Evolutionary conservation across 768 basidiomycete genomes (phyloP), one percentile per base, ranked within the genome.

Genomic region (Xerocomellus dryophilus): DNA sequence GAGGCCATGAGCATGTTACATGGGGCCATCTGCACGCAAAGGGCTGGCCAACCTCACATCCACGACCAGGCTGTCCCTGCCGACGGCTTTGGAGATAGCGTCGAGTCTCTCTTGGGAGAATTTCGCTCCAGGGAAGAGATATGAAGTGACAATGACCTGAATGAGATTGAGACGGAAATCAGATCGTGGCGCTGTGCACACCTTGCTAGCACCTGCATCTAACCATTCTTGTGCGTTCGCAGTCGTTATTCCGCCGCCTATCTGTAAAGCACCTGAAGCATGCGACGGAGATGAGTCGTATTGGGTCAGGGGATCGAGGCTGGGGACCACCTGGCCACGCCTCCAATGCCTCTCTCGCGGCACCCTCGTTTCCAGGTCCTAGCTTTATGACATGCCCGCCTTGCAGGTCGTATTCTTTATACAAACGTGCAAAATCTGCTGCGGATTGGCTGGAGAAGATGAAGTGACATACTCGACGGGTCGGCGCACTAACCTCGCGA

Each of bases 341-440:
- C 21, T 67, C 68, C 29, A 98, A 74, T 2, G 95, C 94, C 51
- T 91, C 85, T 59, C 73, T 79, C 11, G 97, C 97, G n/a, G 95
- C 92, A 17, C 76, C 78, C 57, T 96, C 93, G 62, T 98, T 98
- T 14, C 88, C 82, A 3, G 85, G 82, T 2, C 97, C 97, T 7
- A 99, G 81, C 73, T 96, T 98, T 60, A 99, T 98, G 38, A 99
- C 84, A 79, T 99, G 97, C 1, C 93, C 96, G 0, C 96, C 97
- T 51, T 77, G 74, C 2, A 99, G 78, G 32, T 76, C 70, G 62
- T 93, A 72, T 23, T 78, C 57, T 59, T 74, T 81, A 67, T 98
- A 99, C 39, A 98, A 75, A 21, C 76, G 74, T 0, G 94, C 90
- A 68, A 89, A 98, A 60, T 89, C 81, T 7, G 76, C 81, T 32